Evolutionary conservation across 306 rosid genomes (phyloP), one percentile per base, ranked within the genome.

Genomic region (Citrullus colocynthis): DNA sequence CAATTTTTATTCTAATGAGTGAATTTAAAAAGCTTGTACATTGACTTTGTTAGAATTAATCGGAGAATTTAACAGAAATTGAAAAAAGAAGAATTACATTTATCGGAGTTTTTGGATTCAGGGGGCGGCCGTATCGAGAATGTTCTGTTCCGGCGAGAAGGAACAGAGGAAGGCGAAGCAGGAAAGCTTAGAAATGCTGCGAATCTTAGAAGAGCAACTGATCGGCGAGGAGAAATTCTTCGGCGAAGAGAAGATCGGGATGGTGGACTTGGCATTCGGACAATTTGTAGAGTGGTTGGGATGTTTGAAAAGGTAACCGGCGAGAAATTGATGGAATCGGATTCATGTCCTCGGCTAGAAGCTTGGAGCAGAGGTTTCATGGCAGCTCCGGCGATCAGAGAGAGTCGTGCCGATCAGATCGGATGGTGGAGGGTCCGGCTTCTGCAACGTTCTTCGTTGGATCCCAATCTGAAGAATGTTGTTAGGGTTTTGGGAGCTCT

Each of bases 291-390:
- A 14, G 1, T 74, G 76, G 82, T 20, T 81, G 15, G 84, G n/a
- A 55, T 62, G 42, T 58, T 57, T 1, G 78, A 84, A 81, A 82
- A 81, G 34, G 36, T 63, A 0, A 72, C 55, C 4, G 82, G 82
- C 1, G 67, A 73, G 41, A 77, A 62, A 39, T 7, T 91, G 41
- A 58, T 88, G 16, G 83, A 84, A n/a, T 73, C 85, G 0, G 41
- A 13, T 13, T 13, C 55, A 13, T 82, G 84, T 48, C 93, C 88
- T 66, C 74, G 5, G 30, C 36, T 88, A 78, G 77, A 78, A 69
- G 78, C 82, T 57, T 88, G 91, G 91, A 61, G 62, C 45, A 28
- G 78, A n/a, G 85, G 80, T 55, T 86, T 90, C 67, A 88, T 51
- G 59, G 45, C 84, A 79, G 72, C 63, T 51, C 80, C 84, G 3